Evolutionary conservation across 768 basidiomycete genomes (phyloP).

Genomic region (Sporobolomyces roseus): DNA sequence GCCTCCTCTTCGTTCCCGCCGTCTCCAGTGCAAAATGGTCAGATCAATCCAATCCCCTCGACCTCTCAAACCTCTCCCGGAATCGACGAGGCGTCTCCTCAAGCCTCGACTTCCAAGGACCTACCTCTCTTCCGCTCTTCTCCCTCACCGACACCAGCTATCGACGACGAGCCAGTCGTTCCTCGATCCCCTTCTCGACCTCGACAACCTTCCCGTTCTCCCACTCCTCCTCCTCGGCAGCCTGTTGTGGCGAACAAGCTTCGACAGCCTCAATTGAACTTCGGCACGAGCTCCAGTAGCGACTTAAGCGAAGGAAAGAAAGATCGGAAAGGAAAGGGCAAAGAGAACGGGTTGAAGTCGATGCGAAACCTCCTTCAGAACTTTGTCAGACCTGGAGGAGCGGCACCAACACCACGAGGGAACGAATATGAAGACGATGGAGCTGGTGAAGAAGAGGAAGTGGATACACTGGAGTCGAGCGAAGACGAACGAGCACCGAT

Average conservation of each 20-base stretch:
- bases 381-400: slow-evolving; percentile 4
- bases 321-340: background rate
- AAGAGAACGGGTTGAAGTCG: slow-evolving; percentile 14
- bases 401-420: background rate
- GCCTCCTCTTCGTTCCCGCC: background rate
- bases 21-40: background rate
- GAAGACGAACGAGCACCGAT: background rate
- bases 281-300: background rate
- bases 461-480: background rate
- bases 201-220: background rate
- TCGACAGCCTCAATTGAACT: slow-evolving; percentile 8
- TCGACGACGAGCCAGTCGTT: too few species aligned
- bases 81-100: background rate
- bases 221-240: background rate
- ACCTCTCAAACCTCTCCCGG: background rate
- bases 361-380: background rate
- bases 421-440: background rate
- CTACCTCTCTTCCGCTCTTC: slow-evolving; percentile 11
- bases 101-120: background rate
- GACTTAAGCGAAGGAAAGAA: too few species aligned
- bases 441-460: background rate
- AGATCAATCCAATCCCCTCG: background rate
- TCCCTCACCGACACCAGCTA: slow-evolving; percentile 1
- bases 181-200: background rate
- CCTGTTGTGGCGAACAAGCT: background rate